phyloP scores from a whole-genome alignment of 192 early-diverging fungal species.

The Helicostylum pulchrum region DNA sequence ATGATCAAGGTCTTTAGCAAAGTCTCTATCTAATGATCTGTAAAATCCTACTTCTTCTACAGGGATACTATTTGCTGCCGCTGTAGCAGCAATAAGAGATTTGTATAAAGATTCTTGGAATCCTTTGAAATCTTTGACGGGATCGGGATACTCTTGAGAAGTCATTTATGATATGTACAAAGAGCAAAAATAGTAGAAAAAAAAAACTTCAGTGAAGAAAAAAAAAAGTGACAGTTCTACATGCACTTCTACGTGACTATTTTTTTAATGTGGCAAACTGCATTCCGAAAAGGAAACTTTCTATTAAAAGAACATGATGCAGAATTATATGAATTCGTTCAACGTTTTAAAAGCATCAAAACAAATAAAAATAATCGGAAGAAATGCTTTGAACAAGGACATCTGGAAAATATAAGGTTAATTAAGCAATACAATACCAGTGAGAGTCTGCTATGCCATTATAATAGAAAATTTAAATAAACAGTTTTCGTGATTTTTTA shows the following conservation, averaged over 20 bases:
- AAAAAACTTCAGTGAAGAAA: too few species aligned
- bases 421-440: slow-evolving; percentile 7
- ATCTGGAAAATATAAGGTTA: slow-evolving; percentile 4
- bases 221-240: too few species aligned
- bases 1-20: slow-evolving; percentile 40
- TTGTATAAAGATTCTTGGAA: slow-evolving; percentile 44
- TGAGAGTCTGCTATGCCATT: slow-evolving; percentile 5
- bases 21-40: slow-evolving; percentile 58
- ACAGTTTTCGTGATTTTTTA: slow-evolving; percentile 1
- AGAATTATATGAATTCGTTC: slow-evolving; percentile 6
- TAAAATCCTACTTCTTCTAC: slow-evolving; percentile 57
- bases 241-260: too few species aligned
- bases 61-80: slow-evolving; percentile 57
- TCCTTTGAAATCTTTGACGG: slow-evolving; percentile 39
- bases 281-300: too few species aligned
- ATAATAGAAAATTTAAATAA: slow-evolving; percentile 10
- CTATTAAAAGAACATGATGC: neutral
- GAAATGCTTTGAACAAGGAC: slow-evolving; percentile 11
- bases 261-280: too few species aligned
- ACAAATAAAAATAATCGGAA: slow-evolving; percentile 1
- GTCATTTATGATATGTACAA: neutral
- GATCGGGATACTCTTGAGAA: slow-evolving; percentile 26
- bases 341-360: neutral
- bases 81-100: slow-evolving; percentile 57
- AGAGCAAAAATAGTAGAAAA: too few species aligned